phyloP scores from a whole-genome alignment of 2,329 filamentous ascomycete genomes.

The Fonsecaea nubica region DNA sequence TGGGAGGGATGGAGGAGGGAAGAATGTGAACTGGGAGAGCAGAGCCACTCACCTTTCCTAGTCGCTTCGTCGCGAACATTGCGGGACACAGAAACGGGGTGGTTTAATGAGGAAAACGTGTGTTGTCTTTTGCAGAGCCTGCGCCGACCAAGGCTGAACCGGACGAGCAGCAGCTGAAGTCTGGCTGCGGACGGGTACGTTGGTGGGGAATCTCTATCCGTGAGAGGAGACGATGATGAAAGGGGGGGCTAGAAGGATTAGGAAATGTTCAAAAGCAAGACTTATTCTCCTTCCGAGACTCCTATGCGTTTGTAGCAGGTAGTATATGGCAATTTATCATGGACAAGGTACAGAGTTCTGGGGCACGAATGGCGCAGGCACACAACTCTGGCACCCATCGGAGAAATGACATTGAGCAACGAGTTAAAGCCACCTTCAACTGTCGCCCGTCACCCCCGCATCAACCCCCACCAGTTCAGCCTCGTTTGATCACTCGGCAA shows the following conservation, averaged over 20 bases:
- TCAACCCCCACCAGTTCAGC: conserved; percentile 1
- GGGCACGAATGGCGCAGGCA: background rate
- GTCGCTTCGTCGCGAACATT: conserved; percentile 60
- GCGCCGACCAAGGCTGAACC: conserved; percentile 11
- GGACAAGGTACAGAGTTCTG: background rate
- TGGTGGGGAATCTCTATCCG: background rate
- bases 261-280: background rate
- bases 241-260: background rate
- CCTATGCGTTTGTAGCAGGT: background rate
- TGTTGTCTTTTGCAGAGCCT: background rate
- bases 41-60: conserved; percentile 51
- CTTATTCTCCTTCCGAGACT: background rate
- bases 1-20: background rate
- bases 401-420: background rate
- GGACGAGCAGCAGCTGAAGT: conserved; percentile 1
- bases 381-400: background rate
- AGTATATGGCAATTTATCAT: background rate
- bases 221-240: background rate
- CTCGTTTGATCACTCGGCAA: background rate
- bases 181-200: background rate
- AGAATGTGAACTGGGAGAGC: background rate
- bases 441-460: background rate
- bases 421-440: background rate
- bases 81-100: conserved; percentile 12
- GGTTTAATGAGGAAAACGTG: background rate